These are phyloP conservation scores for Pisolithus microcarpus DNA, from an alignment of 768 basidiomycete species.

Conservation along the genomic window DNA sequence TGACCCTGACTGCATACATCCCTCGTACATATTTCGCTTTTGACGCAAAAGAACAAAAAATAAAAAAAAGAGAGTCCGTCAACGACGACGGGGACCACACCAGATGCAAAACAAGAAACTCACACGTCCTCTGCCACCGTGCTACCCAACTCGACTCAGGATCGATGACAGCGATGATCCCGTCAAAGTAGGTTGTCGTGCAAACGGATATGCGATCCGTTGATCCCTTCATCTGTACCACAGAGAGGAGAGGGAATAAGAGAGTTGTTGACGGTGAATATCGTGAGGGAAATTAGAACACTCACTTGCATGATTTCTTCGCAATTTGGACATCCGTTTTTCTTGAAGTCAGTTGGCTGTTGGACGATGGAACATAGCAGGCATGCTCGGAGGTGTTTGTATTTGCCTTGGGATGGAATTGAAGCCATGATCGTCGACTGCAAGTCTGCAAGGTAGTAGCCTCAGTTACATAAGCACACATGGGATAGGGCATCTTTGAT, in stretches of 20 bases:
- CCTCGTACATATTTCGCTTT: slow-evolving; percentile 86
- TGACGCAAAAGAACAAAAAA: no score
- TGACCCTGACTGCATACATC: slow-evolving; percentile 89
- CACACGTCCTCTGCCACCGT: slow-evolving; percentile 91
- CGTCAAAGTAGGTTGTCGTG: slow-evolving; percentile 91
- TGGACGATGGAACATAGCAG: slow-evolving; percentile 91
- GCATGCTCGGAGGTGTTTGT: slow-evolving; percentile 81
- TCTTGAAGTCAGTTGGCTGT: slow-evolving; percentile 73
- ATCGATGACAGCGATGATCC: slow-evolving; percentile 79
- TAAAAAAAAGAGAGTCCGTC: neutral
- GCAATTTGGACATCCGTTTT: slow-evolving; percentile 91
- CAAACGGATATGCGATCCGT: slow-evolving; percentile 77
- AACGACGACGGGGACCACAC: slow-evolving; percentile 1
- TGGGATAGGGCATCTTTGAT: no score
- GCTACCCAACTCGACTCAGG: slow-evolving; percentile 92
- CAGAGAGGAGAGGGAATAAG: neutral
- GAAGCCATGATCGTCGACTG: slow-evolving; percentile 23
- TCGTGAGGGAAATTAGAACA: neutral
- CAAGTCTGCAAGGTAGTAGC: neutral
- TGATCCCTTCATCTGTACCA: slow-evolving; percentile 74
- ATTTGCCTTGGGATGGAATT: slow-evolving; percentile 55
- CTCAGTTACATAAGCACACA: no score
- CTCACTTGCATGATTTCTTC: slow-evolving; percentile 89
- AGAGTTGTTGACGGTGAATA: neutral
- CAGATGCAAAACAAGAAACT: slow-evolving; percentile 21